phyloP scores from a whole-genome alignment of 805 yeast species.

The Myxozyma neotropica region DNA sequence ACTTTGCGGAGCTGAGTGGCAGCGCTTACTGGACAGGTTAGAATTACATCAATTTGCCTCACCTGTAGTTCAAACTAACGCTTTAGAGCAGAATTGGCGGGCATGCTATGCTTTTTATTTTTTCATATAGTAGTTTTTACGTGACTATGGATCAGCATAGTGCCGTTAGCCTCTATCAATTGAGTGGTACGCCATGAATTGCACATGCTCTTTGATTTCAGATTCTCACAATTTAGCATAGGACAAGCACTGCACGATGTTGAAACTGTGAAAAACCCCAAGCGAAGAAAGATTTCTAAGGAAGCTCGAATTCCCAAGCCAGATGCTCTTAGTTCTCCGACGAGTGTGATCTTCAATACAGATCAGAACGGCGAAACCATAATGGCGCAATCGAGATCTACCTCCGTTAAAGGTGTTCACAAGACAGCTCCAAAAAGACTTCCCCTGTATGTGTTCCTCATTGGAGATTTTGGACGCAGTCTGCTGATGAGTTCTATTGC shows the following conservation, averaged over 20 bases:
- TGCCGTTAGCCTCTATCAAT: conserved; percentile 5
- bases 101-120: conserved; percentile 5
- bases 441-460: conserved; percentile 1
- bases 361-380: not conserved
- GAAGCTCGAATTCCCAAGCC: not conserved
- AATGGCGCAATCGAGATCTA: not conserved
- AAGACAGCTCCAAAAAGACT: not conserved
- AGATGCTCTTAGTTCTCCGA: not conserved
- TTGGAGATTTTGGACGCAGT: not conserved
- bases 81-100: conserved; percentile 16
- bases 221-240: not conserved
- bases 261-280: not conserved
- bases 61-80: too few relatives aligned
- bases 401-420: not conserved
- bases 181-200: conserved; percentile 9
- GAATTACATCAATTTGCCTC: too few relatives aligned
- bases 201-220: not conserved
- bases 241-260: not conserved
- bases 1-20: conserved; percentile 20
- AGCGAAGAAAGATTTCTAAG: not conserved
- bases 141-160: not conserved
- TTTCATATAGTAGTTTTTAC: conserved; percentile 7
- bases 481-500: not conserved
- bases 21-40: conserved; percentile 17
- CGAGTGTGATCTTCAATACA: too few relatives aligned